These are phyloP conservation scores for Fraxinus angustifolia DNA, from an alignment of 305 asterid species.

Conservation along the genomic window DNA sequence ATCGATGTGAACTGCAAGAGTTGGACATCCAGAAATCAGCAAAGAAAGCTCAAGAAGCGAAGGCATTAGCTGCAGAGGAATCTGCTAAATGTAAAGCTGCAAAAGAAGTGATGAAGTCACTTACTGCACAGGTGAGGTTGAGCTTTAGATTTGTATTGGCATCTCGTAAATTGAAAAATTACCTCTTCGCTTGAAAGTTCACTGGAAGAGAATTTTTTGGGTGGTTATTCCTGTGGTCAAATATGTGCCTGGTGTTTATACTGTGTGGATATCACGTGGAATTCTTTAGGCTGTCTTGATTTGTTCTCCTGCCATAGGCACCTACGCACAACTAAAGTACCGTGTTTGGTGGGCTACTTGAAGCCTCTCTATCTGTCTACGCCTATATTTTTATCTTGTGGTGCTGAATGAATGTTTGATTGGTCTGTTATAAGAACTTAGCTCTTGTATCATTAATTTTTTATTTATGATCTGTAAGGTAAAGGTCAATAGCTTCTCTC, in stretches of 20 bases:
- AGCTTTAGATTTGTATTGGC: constrained; percentile 2
- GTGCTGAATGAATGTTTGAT: neutral
- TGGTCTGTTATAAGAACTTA: neutral
- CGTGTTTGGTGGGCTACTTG: neutral
- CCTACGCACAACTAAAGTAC: neutral
- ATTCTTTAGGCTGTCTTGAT: neutral
- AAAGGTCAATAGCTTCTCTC: neutral
- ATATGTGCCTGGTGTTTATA: neutral
- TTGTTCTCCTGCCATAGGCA: neutral
- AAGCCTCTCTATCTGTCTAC: neutral
- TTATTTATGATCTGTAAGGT: neutral
- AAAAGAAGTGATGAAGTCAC: constrained; percentile 90
- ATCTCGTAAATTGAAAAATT: constrained; percentile 11
- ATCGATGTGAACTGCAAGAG: constrained; percentile 71
- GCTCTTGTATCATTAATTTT: neutral
- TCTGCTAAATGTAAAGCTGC: constrained; percentile 92
- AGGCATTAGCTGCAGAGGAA: constrained; percentile 79
- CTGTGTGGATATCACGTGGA: neutral
- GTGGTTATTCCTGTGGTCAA: neutral
- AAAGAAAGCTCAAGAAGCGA: constrained; percentile 78
- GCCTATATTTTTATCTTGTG: neutral
- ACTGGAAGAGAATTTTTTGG: neutral
- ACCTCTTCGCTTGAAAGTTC: neutral
- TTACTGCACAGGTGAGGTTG: constrained; percentile 70
- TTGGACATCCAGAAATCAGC: constrained; percentile 63